Evolutionary conservation across 164 flowering plant species (phyloP), one percentile per base, ranked within the genome.

Genomic region (Vitis rupestris): DNA sequence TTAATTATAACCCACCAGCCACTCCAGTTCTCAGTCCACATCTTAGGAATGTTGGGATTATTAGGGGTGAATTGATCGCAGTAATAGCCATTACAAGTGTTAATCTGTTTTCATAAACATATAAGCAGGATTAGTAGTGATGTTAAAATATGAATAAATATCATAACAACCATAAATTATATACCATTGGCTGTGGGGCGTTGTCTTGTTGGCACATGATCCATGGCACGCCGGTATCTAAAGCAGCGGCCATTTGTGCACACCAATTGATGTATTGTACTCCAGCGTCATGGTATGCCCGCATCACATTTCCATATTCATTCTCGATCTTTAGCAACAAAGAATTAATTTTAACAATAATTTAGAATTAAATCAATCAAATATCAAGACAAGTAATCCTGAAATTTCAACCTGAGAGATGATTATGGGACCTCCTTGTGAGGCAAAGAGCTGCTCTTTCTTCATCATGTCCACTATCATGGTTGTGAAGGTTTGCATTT

Each of bases 151-250:
- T 23, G 27, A 23, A 23, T 1, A 23, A 23, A 23, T 23, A 23
- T 23, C 27, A 23, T 23, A 37, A 37, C 0, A 37, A 37, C 44
- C 44, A 37, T 37, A 6, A 37, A 37, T 37, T 37, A 1, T 0
- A 1, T 76, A 85, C 87, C 79, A 87, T 79, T 11, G 87, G 79
- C 8, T 64, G 58, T 9, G 90, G 88, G 5, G 88, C 87, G 72
- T 85, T 79, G 3, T 9, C 9, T 61, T 85, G 81, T 53, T 87
- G 85, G 65, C 88, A 85, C 88, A 85, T 85, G 50, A 87, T 61
- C 90, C 90, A 87, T 9, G 88, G 88, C 3, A 82, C 85, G 4
- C 75, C 82, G 50, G 69, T 59, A 10, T 79, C 57, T 13, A 52
- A 68, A n/a, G 76, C 57, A 11, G 44, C 62, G 1, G 88, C 90